Base-by-base conservation (phyloP, 352 stramenopile species). In the Phytopythium montanum region DNA sequence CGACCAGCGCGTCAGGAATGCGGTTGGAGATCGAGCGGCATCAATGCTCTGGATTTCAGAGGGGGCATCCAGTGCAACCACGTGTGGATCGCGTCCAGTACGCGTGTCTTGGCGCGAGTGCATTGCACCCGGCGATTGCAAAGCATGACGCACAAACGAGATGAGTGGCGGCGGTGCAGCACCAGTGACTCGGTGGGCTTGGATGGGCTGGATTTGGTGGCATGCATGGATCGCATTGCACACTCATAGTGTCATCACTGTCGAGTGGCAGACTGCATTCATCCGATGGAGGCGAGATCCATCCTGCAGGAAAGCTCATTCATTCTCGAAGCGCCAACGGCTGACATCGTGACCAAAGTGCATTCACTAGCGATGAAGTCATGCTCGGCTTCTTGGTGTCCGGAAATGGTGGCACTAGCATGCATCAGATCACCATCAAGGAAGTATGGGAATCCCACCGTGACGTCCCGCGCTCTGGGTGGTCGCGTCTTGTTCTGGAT, bases 351-450 rank as follows among this genome's bases (percentile, higher is more conserved):
- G 42, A 12, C 42, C 42, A 25, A 45, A 12, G 39, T 5, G 39
- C 39, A 49, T 19, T 16, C 21, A 8, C 9, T 49, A 21, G 21
- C 1, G 23, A 29, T 49, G 42, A 49, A 29, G 41, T 46, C 41
- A 49, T 12, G n/a, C n/a, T 9, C n/a, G 10, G 41, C 14, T n/a
- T 26, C 25, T 46, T 3, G 21, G 42, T 49, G 42, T 49, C 42
- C 21, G 21, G 42, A 2, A 12, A 49, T 12, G 42, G 42, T 49
- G 42, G 42, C 42, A 49, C 42, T 29, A 0, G n/a, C 16, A 16
- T 29, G 42, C 25, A 49, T 49, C 42, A 49, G 42, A 29, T 28
- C 19, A 48, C 25, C n/a, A 48, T 29, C 42, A 49, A 49, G 42
- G 8, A 49, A 29, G 21, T 21, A 19, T 2, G 21, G 7, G 2